Percentiles rank a stretch among this genome's conserved stretches.
Evolutionary conservation across 805 yeast species (phyloP).

Genomic region (Lipomyces yamanashiensis): DNA sequence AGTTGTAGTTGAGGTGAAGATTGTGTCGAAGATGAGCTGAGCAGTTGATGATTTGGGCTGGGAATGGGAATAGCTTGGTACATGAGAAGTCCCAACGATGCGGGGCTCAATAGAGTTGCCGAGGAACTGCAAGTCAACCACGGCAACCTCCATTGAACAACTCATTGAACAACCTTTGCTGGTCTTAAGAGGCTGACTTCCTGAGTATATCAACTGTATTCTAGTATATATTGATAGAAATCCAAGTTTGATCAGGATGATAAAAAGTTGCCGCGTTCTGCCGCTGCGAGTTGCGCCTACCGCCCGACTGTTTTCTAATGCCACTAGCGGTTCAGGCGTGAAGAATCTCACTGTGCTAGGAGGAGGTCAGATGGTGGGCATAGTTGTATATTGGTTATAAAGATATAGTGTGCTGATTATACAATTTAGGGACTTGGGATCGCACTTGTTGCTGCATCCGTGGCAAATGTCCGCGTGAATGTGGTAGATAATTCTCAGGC

Average conservation of each 20-base stretch:
- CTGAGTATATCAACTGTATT: no score
- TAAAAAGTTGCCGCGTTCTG: background rate
- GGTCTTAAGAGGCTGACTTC: no score
- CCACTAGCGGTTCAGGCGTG: slow-evolving; percentile 14
- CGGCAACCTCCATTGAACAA: background rate
- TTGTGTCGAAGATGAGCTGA: background rate
- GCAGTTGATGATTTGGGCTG: background rate
- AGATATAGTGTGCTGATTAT: background rate
- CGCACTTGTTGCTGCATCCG: slow-evolving; percentile 50
- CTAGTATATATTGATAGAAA: no score
- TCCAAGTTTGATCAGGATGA: no score
- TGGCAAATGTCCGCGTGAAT: slow-evolving; percentile 47
- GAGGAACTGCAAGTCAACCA: background rate
- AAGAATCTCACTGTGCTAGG: slow-evolving; percentile 48
- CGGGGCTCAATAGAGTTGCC: background rate
- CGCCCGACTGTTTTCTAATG: background rate
- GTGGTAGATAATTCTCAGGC: slow-evolving; percentile 45
- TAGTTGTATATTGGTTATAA: background rate
- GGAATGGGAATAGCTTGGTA: background rate
- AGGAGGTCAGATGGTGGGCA: slow-evolving; percentile 50
- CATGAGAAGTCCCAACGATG: background rate
- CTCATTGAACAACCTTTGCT: no score
- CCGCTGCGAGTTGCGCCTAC: background rate
- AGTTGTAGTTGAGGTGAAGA: background rate
- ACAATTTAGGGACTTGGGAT: slow-evolving; percentile 48